Base-by-base conservation (phyloP, 2,329 filamentous ascomycete species). In the Fusarium tricinctum region DNA sequence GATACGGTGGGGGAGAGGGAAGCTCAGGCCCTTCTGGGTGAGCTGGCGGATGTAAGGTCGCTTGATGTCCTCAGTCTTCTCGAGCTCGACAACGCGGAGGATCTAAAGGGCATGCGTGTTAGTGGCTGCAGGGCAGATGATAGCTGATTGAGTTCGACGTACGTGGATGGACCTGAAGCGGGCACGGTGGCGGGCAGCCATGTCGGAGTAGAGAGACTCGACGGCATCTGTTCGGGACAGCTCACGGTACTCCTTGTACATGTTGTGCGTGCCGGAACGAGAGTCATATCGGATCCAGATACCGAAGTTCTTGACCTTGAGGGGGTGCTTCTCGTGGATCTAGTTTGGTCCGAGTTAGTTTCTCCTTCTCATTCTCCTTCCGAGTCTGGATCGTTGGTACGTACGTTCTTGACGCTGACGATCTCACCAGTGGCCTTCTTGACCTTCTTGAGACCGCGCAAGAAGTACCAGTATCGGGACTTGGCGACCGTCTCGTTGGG, bases 231-330 rank as follows among this genome's bases (percentile, higher is more conserved):
- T 92, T 85, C 96, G 90, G 82, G 92, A 95, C 89, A 98, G 92
- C 89, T 98, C 96, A 83, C 96, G 93, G 92, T 97, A 98, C 91
- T 99, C 96, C 91, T 98, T 98, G 93, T 99, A 99, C 96, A 99
- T 99, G 92, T 99, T 99, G 94, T 99, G 96, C 79, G 96, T 99
- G 79, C 96, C 96, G 79, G 96, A 98, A 85, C 96, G 95, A 71
- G 97, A 99, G 88, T 99, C 95, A 88, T 99, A 99, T 83, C 97
- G 94, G 87, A 99, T 91, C 97, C 97, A 99, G 90, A 99, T 91
- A 84, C 96, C 96, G 83, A 99, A 98, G 92, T 97, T 99, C 94
- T 99, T 99, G 90, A 99, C 94, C 89, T 97, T 97, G 81, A 94
- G 88, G 79, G 96, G 96, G 85, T 93, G 94, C 92, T 98, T 98